Evolutionary conservation across 129 eudicot genomes (phyloP).

Genomic region (Gnaphalium uliginosum): DNA sequence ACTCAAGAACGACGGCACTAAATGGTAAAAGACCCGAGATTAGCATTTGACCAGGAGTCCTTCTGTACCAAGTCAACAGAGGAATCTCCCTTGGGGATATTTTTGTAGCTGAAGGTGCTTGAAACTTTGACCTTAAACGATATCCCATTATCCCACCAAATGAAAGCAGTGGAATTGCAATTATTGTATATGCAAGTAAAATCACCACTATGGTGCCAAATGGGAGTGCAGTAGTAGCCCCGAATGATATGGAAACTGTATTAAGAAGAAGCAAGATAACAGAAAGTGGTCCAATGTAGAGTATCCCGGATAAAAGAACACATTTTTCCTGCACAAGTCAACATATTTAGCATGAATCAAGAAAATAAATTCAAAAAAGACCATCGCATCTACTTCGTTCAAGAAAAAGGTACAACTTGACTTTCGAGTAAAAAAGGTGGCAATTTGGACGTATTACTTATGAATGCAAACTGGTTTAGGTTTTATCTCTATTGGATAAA

Average conservation of each 20-base stretch:
- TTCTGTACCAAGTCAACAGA: constrained; percentile 62
- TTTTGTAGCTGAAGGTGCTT: constrained; percentile 60
- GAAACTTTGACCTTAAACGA: constrained; percentile 51
- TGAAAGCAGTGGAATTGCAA: constrained; percentile 65
- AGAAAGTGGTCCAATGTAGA: constrained; percentile 59
- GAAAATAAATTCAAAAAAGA: constrained; percentile 6
- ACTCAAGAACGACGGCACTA: constrained; percentile 78
- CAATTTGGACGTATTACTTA: neutral
- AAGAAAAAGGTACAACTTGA: neutral
- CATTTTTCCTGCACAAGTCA: constrained; percentile 57
- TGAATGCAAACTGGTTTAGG: neutral
- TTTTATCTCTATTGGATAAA: neutral
- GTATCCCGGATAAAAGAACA: constrained; percentile 57
- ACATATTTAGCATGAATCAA: constrained; percentile 7
- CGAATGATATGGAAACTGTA: constrained; percentile 50
- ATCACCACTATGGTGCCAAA: constrained; percentile 68
- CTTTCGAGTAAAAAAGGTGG: neutral
- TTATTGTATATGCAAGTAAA: constrained; percentile 42
- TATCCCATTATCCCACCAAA: constrained; percentile 76
- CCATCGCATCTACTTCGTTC: neutral
- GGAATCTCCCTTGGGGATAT: constrained; percentile 69
- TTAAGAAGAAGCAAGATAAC: constrained; percentile 51
- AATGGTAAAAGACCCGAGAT: constrained; percentile 86
- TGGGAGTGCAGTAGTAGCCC: constrained; percentile 75
- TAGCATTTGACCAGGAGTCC: constrained; percentile 73